Evolutionary conservation across 805 yeast genomes (phyloP), one percentile per base, ranked within the genome.

Genomic region (Metschnikowia orientalis): DNA sequence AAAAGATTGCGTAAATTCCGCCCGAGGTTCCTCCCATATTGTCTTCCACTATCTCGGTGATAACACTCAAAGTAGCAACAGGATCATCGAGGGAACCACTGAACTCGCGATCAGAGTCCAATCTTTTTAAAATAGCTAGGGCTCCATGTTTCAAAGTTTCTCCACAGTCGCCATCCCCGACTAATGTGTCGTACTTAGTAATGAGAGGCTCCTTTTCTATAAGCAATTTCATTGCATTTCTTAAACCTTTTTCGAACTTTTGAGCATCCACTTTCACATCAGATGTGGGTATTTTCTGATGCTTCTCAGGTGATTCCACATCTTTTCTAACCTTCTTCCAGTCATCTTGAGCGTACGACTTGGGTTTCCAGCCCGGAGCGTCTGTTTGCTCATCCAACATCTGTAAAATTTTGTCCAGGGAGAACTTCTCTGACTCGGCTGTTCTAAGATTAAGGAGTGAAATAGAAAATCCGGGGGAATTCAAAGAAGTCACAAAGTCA

Each of bases 11-110:
- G 57, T 89, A 89, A 23, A 89, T 59, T 1, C 96, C 97, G 33
- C 97, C 97, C 1, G 95, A 84, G 0, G 97, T 90, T 31, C 97
- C 97, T 33, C 97, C 97, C 97, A 90, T 90, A n/a, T 77, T 77
- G 35, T 77, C 77, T 54, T 89, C 97, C 21, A 89, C 87, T 13
- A 82, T 57, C 35, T 87, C 95, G 3, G 96, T 84, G 30, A 89
- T 71, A 44, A 75, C 75, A n/a, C 79, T 67, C 27, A 85, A 56
- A 1, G 83, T 75, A 32, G 77, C 66, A 11, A 73, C 77, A 4
- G 74, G 78, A 42, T 75, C 81, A 11, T 49, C 29, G 23, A 70
- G 44, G 6, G 39, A 32, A 25, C 49, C 37, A 18, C 35, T 33
- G 29, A 57, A 54, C n/a, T 56, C 58, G 6, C 57, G 46, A 17